Evolutionary conservation across 768 basidiomycete genomes (phyloP).

Genomic region (Amanita pallidorosea): DNA sequence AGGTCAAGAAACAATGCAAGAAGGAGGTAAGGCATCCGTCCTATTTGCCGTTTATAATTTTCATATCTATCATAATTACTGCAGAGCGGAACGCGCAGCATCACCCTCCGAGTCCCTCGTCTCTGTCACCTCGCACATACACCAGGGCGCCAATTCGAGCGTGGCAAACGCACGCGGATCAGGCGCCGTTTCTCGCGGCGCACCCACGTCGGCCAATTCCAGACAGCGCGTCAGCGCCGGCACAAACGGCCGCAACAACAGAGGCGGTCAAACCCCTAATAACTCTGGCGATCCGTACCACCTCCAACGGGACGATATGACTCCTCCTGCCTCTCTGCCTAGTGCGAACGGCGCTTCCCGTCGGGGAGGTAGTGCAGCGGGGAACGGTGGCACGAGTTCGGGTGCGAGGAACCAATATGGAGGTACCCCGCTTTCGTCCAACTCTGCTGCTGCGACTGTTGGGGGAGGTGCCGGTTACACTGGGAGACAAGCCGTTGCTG

Average conservation of each 20-base stretch:
- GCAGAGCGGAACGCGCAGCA: neutral
- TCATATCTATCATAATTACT: conserved; percentile 5
- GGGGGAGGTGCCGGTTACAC: neutral
- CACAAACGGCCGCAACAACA: neutral
- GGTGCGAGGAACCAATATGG: conserved; percentile 2
- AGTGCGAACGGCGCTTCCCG: neutral
- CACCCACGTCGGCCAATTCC: conserved; percentile 1
- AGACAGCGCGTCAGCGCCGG: neutral
- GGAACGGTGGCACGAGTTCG: neutral
- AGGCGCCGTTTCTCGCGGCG: conserved; percentile 9
- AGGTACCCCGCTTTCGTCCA: neutral
- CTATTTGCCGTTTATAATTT: neutral
- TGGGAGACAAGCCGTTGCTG: neutral
- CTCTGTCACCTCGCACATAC: conserved; percentile 60
- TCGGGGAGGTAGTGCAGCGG: conserved; percentile 10
- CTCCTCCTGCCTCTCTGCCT: neutral
- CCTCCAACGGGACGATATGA: neutral
- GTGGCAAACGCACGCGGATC: neutral
- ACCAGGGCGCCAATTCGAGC: conserved; percentile 11
- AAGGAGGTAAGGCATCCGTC: conserved; percentile 43
- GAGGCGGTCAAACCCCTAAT: conserved; percentile 10
- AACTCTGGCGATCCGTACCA: neutral
- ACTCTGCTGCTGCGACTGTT: neutral
- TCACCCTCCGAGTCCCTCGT: conserved; percentile 64
- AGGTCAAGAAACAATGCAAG: conserved; percentile 44